Evolutionary conservation across 108 stramenopile genomes (phyloP).

Genomic region (Skeletonema grethae): DNA sequence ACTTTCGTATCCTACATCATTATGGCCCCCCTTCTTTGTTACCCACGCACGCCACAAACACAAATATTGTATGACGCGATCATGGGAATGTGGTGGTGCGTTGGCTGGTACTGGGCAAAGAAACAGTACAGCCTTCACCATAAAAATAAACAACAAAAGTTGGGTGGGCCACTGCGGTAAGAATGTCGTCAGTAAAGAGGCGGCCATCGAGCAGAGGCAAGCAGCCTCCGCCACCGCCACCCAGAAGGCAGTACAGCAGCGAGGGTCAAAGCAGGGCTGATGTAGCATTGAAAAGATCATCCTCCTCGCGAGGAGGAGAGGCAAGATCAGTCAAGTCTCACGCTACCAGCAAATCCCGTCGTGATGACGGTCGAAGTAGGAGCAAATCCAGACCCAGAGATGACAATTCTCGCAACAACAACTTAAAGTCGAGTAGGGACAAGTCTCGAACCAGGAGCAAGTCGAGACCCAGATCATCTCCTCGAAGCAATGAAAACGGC

Average conservation of each 20-base stretch:
- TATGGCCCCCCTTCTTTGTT: too few species aligned
- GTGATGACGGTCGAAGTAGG: background rate
- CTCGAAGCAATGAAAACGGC: background rate
- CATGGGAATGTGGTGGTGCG: too few species aligned
- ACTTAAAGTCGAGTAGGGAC: background rate
- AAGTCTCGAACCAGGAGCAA: constrained; percentile 26
- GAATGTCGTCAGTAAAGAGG: constrained; percentile 16
- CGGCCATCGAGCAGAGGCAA: constrained; percentile 8
- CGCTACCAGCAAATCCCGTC: constrained; percentile 15
- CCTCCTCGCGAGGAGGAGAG: constrained; percentile 3
- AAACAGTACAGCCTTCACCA: too few species aligned
- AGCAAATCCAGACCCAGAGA: constrained; percentile 28
- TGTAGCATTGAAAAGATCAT: constrained; percentile 11
- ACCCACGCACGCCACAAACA: too few species aligned
- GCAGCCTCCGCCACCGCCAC: constrained; percentile 6
- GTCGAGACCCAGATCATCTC: constrained; percentile 12
- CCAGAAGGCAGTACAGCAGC: background rate
- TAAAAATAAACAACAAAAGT: too few species aligned
- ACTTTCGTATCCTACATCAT: too few species aligned
- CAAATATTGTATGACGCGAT: too few species aligned
- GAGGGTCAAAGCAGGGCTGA: constrained; percentile 5
- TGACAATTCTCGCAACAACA: background rate
- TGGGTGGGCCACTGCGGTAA: background rate
- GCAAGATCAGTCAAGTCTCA: background rate
- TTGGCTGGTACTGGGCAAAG: too few species aligned